Base-by-base conservation (phyloP, 2,329 filamentous ascomycete genomes). In the Stagonosporopsis cucurbitacearum region DNA sequence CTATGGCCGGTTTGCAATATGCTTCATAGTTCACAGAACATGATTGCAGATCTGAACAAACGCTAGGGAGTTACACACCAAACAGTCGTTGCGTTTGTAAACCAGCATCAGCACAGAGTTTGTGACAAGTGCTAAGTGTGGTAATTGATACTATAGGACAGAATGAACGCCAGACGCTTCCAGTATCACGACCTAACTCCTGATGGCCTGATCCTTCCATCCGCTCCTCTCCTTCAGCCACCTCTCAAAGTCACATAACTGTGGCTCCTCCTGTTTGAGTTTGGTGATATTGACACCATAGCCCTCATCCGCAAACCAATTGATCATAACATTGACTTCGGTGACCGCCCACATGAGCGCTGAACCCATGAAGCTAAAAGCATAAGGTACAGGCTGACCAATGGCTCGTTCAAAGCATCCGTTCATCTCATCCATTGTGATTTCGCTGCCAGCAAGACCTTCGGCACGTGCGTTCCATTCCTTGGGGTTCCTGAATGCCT, bases 401-500 rank as follows among this genome's bases (percentile, higher is more conserved):
- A 79, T 80, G 26, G 74, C 76, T 20, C 76, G 67, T 69, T 80
- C 74, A 64, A 83, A 84, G 17, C 77, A 75, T 20, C 71, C 68
- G 26, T 69, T 75, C 51, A 82, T 76, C 55, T 82, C 72, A 0
- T 75, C 73, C 50, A 79, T 79, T 0, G 78, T 81, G 30, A 85
- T 65, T 43, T 83, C 80, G 59, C 84, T 82, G 2, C 83, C 82
- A 0, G 82, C 83, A 19, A 86, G 65, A 4, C 79, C 78, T 35
- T 84, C 74, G 5, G 75, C 76, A 17, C 72, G 73, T 33, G 77
- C 76, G 30, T 77, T 75, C 69, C 78, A 85, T 44, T 77, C 66
- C 1, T 79, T 67, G 2, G 79, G 75, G 2, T 81, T 68, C 4
- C 77, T 53, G 54, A 85, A 82, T 0, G 81, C 81, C 41, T 77